Evolutionary conservation across 805 yeast genomes (phyloP).

Genomic region (Barnettozyma pratensis): DNA sequence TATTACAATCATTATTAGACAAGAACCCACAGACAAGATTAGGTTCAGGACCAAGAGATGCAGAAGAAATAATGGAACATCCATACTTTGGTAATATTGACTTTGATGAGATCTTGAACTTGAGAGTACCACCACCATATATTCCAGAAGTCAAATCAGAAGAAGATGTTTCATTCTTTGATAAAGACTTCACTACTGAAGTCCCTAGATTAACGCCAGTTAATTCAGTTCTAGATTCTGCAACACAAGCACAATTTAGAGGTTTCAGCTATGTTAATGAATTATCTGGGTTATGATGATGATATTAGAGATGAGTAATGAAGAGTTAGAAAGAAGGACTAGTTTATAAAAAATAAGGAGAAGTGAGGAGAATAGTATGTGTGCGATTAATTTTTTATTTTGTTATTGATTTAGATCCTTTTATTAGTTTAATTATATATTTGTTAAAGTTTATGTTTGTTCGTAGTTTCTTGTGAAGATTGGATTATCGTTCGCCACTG

Average conservation of each 20-base stretch:
- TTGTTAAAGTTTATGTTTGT: too few species aligned
- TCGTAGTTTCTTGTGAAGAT: too few species aligned
- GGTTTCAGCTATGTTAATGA: conserved; percentile 90
- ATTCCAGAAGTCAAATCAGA: conserved; percentile 83
- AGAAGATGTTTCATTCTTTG: conserved; percentile 89
- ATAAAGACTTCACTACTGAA: conserved; percentile 90
- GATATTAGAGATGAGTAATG: background rate
- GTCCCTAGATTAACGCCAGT: conserved; percentile 95
- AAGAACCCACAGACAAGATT: conserved; percentile 82
- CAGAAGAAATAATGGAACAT: conserved; percentile 91
- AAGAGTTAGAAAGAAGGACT: background rate
- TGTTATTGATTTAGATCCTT: too few species aligned
- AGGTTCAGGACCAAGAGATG: conserved; percentile 86
- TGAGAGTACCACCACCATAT: conserved; percentile 81
- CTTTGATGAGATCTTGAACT: conserved; percentile 76
- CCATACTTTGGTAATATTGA: conserved; percentile 87
- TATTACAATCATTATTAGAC: conserved; percentile 83
- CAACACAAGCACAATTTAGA: conserved; percentile 93
- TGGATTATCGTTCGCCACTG: too few species aligned
- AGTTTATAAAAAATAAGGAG: too few species aligned
- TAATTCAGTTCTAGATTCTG: conserved; percentile 76
- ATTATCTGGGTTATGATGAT: conserved; percentile 32
- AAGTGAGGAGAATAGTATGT: too few species aligned
- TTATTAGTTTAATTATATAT: too few species aligned
- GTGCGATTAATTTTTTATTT: background rate